These are phyloP conservation scores for Aspergillus ochraceoroseus DNA, from an alignment of 2,329 filamentous ascomycete genomes.

Conservation along the genomic window DNA sequence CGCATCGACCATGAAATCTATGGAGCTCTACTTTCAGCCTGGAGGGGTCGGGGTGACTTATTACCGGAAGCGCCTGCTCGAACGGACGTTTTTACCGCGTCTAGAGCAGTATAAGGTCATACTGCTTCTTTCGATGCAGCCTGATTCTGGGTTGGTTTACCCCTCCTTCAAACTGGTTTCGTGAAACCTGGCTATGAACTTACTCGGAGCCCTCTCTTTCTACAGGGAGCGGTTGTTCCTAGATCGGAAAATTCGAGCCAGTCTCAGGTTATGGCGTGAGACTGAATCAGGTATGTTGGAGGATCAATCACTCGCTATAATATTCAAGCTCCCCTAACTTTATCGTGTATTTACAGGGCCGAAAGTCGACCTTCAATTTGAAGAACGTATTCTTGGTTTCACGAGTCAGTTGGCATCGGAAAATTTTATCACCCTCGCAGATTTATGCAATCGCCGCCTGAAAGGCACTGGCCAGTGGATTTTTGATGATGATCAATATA, in stretches of 20 bases:
- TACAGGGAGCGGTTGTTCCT: slow-evolving; percentile 18
- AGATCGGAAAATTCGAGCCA: slow-evolving; percentile 19
- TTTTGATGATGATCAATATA: slow-evolving; percentile 24
- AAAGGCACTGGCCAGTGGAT: slow-evolving; percentile 29
- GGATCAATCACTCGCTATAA: neutral
- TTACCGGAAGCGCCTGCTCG: slow-evolving; percentile 27
- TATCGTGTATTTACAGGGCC: slow-evolving; percentile 11
- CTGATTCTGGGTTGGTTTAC: slow-evolving; percentile 22
- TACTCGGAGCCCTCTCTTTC: neutral
- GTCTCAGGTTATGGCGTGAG: slow-evolving; percentile 15
- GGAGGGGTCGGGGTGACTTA: slow-evolving; percentile 27
- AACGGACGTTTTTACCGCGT: slow-evolving; percentile 25
- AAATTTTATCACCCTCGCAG: slow-evolving; percentile 27
- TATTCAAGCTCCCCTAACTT: slow-evolving; percentile 1
- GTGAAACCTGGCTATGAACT: neutral
- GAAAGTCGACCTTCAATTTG: slow-evolving; percentile 18
- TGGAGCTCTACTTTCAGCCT: slow-evolving; percentile 32
- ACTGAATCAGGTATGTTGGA: slow-evolving; percentile 18
- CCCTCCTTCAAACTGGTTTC: neutral
- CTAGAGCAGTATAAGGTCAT: slow-evolving; percentile 32
- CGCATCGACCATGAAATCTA: slow-evolving; percentile 21
- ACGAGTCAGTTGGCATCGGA: slow-evolving; percentile 22
- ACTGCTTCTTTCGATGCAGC: slow-evolving; percentile 27
- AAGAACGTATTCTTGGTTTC: slow-evolving; percentile 19
- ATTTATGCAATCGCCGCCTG: slow-evolving; percentile 28